Evolutionary conservation across 2,329 filamentous ascomycete species (phyloP).

Genomic region (Polychaeton citri): DNA sequence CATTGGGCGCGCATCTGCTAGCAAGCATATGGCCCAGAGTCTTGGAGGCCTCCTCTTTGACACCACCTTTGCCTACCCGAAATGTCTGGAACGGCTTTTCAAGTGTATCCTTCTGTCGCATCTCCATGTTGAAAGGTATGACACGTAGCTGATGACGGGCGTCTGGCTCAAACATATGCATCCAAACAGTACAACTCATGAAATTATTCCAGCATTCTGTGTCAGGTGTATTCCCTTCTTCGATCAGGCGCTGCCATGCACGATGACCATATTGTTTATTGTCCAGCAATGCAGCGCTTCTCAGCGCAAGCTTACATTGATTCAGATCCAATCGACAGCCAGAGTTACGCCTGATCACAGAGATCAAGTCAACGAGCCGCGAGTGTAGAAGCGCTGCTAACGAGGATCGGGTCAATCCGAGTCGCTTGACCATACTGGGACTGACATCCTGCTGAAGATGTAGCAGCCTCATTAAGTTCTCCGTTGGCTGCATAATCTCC

Average conservation of each 20-base stretch:
- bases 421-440: constrained; percentile 28
- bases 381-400: constrained; percentile 28
- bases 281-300: constrained; percentile 36
- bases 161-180: constrained; percentile 19
- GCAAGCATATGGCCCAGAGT: constrained; percentile 37
- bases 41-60: constrained; percentile 17
- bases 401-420: constrained; percentile 27
- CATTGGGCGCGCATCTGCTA: constrained; percentile 31
- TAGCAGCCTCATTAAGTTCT: constrained; percentile 35
- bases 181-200: constrained; percentile 38
- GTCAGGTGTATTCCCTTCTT: constrained; percentile 29
- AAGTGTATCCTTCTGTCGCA: constrained; percentile 4
- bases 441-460: constrained; percentile 38
- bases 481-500: constrained; percentile 44
- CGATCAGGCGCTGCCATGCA: constrained; percentile 34
- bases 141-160: constrained; percentile 27
- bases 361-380: constrained; percentile 23
- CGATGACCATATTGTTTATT: constrained; percentile 28
- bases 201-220: constrained; percentile 42
- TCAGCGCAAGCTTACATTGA: constrained; percentile 42
- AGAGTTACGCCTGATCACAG: constrained; percentile 23
- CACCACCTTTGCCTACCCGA: constrained; percentile 14
- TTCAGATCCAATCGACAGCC: constrained; percentile 27
- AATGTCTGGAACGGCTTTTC: background rate
- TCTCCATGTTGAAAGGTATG: constrained; percentile 18